These are phyloP conservation scores for Populus pruinosa DNA, from an alignment of 345 rosid genomes.

Conservation along the genomic window DNA sequence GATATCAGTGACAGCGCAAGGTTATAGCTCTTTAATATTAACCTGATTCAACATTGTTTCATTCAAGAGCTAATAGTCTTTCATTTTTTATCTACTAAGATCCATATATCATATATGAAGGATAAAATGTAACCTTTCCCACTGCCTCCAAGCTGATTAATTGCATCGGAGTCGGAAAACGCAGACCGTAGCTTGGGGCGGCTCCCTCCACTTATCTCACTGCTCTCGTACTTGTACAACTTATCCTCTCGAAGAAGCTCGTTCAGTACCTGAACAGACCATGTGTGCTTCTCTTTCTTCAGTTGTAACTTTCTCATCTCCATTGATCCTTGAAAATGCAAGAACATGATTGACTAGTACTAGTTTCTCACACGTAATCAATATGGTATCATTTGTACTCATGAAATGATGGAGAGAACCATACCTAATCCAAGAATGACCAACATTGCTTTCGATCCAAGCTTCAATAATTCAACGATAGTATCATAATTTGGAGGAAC, in stretches of 20 bases:
- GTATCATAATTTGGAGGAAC: slow-evolving; percentile 39
- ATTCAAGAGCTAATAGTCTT: too few relatives aligned
- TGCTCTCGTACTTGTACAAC: slow-evolving; percentile 18
- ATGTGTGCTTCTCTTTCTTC: slow-evolving; percentile 41
- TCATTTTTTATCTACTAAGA: too few relatives aligned
- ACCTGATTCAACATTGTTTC: too few relatives aligned
- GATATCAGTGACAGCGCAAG: too few relatives aligned
- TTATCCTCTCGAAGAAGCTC: slow-evolving; percentile 15
- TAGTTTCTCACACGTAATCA: too few relatives aligned
- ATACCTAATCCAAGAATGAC: slow-evolving; percentile 44
- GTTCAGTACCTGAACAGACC: slow-evolving; percentile 47
- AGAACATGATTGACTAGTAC: not conserved
- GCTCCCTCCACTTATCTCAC: slow-evolving; percentile 14
- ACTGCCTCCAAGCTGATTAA: too few relatives aligned
- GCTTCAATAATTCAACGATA: slow-evolving; percentile 35
- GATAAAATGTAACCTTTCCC: too few relatives aligned
- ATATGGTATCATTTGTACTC: too few relatives aligned
- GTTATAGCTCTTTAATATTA: too few relatives aligned
- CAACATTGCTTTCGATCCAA: slow-evolving; percentile 33
- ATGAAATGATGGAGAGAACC: not conserved
- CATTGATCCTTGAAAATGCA: slow-evolving; percentile 25
- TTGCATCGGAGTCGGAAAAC: too few relatives aligned
- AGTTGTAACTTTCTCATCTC: slow-evolving; percentile 24
- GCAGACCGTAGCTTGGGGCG: slow-evolving; percentile 3
- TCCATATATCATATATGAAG: too few relatives aligned